Conservation (phyloP, 2,329 filamentous ascomycete genomes). For the Hymenoscyphus scutula region DNA sequence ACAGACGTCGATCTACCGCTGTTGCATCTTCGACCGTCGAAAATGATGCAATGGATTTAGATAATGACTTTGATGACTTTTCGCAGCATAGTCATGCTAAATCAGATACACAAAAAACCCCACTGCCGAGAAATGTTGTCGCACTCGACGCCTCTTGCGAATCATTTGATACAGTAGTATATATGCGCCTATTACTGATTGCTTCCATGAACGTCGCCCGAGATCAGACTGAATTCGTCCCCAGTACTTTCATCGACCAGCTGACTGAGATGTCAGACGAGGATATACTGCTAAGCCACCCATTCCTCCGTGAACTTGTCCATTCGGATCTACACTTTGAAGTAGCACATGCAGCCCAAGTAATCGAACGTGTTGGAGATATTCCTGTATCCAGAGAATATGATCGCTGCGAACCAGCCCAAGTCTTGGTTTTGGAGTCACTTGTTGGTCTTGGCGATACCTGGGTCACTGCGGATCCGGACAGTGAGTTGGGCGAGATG, state of each 20-base stretch:
- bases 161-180: constrained; percentile 29
- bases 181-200: constrained; percentile 28
- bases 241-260: constrained; percentile 49
- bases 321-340: constrained; percentile 51
- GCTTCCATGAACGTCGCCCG: constrained; percentile 22
- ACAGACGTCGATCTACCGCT: constrained; percentile 15
- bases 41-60: constrained; percentile 64
- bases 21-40: constrained; percentile 32
- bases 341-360: constrained; percentile 44
- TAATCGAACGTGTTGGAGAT: constrained; percentile 51
- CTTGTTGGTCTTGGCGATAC: constrained; percentile 49
- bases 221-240: constrained; percentile 44
- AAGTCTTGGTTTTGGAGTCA: constrained; percentile 65
- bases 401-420: constrained; percentile 70
- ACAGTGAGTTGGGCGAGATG: constrained; percentile 59
- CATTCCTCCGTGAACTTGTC: constrained; percentile 52
- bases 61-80: constrained; percentile 60
- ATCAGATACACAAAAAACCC: constrained; percentile 35
- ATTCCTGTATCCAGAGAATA: constrained; percentile 58
- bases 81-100: constrained; percentile 54
- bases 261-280: constrained; percentile 51
- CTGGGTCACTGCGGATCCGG: constrained; percentile 30
- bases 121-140: constrained; percentile 43
- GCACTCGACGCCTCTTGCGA: constrained; percentile 28
- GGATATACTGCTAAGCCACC: constrained; percentile 52